Evolutionary conservation across 73 alveolate species (phyloP).

Genomic region (Tetrahymena malaccensis): DNA sequence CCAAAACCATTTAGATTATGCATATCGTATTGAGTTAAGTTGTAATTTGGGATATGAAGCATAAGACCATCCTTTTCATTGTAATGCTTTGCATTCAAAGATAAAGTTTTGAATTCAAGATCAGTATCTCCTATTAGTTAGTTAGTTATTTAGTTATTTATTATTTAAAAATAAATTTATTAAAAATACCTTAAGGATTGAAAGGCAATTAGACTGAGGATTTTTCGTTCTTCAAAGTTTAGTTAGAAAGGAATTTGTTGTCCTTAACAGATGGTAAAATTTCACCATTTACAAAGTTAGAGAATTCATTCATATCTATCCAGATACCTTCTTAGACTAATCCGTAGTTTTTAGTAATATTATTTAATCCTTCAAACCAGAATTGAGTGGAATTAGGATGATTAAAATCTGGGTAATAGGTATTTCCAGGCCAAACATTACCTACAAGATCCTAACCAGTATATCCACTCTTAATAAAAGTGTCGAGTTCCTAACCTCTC

Average conservation of each 20-base stretch:
- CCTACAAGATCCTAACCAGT: conserved; percentile 29
- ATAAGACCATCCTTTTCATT: neutral
- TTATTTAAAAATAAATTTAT: neutral
- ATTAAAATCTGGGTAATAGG: conserved; percentile 64
- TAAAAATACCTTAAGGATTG: neutral
- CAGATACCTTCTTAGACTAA: conserved; percentile 58
- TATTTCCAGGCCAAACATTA: conserved; percentile 77
- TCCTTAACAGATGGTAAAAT: conserved; percentile 3
- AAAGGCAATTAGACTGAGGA: neutral
- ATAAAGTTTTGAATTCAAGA: neutral
- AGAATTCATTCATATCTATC: conserved; percentile 80
- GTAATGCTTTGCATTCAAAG: neutral
- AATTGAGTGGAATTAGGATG: conserved; percentile 62
- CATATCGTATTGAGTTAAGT: conserved; percentile 17
- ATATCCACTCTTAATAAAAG: conserved; percentile 55
- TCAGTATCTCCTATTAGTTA: neutral
- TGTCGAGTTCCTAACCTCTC: conserved; percentile 46
- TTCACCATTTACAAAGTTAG: conserved; percentile 51
- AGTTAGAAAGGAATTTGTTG: neutral
- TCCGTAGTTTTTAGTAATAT: conserved; percentile 39
- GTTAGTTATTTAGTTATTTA: neutral
- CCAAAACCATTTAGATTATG: conserved; percentile 21
- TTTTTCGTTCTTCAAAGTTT: neutral
- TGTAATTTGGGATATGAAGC: neutral
- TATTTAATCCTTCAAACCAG: conserved; percentile 57